phyloP scores from a whole-genome alignment of 139 green algal species.

The Chlorella vulgaris region DNA sequence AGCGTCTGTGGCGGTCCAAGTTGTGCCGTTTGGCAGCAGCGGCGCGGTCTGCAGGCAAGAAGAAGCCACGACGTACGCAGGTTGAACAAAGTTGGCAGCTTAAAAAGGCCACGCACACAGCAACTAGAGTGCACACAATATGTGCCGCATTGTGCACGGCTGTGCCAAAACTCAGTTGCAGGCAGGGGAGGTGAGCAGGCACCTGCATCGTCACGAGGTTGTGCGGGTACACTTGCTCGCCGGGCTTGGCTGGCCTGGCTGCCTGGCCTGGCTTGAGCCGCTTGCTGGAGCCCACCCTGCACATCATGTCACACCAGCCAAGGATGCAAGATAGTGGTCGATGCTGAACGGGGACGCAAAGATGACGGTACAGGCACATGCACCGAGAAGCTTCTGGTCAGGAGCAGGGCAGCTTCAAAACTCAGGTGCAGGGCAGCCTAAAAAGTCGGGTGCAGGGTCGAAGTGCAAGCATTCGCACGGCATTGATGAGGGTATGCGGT shows the following conservation, averaged over 20 bases:
- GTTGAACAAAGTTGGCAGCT: too few species aligned
- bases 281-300: not conserved
- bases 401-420: not conserved
- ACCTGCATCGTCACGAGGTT: not conserved
- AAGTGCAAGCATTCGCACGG: too few species aligned
- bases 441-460: too few species aligned
- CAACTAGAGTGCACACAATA: too few species aligned
- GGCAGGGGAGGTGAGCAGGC: too few species aligned
- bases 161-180: too few species aligned
- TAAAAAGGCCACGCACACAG: too few species aligned
- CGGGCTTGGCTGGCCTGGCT: not conserved
- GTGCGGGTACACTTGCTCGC: not conserved
- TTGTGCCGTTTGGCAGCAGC: slow-evolving; percentile 1
- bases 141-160: too few species aligned
- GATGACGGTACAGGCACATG: not conserved
- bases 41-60: not conserved
- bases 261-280: not conserved
- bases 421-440: too few species aligned
- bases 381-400: not conserved
- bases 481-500: too few species aligned
- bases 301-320: too few species aligned
- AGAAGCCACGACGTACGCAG: not conserved
- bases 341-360: not conserved
- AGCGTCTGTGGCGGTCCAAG: not conserved
- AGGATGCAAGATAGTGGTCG: too few species aligned